phyloP scores from a whole-genome alignment of 108 stramenopile species.

The Discostella pseudostelligera region DNA sequence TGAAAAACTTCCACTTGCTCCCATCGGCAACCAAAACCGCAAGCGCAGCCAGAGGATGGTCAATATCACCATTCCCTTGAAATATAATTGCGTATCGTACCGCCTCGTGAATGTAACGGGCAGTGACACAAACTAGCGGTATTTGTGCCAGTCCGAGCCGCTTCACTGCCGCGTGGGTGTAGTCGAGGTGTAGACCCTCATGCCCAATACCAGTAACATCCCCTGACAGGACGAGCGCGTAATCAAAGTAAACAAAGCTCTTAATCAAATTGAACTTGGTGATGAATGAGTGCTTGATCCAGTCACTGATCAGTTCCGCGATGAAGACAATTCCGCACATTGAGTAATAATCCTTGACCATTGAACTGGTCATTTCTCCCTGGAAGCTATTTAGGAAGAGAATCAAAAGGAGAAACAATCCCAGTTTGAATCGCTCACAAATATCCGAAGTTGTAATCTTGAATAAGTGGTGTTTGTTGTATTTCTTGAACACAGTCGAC shows the following conservation, averaged over 20 bases:
- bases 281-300: slow-evolving; percentile 96
- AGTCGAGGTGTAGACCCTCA: slow-evolving; percentile 85
- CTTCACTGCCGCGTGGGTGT: slow-evolving; percentile 91
- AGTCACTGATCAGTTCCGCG: slow-evolving; percentile 90
- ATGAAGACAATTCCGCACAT: slow-evolving; percentile 80
- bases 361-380: slow-evolving; percentile 69
- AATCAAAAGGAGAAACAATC: slow-evolving; percentile 73
- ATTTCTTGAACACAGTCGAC: slow-evolving; percentile 97
- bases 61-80: slow-evolving; percentile 22
- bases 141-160: slow-evolving; percentile 91
- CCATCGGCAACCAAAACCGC: slow-evolving; percentile 29
- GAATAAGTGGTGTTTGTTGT: slow-evolving; percentile 95
- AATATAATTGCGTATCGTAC: slow-evolving; percentile 57
- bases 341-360: slow-evolving; percentile 64
- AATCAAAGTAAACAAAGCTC: slow-evolving; percentile 79
- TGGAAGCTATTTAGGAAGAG: slow-evolving; percentile 79
- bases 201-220: slow-evolving; percentile 89
- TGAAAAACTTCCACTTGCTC: slow-evolving; percentile 30
- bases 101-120: slow-evolving; percentile 77
- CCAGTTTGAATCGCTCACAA: slow-evolving; percentile 87
- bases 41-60: slow-evolving; percentile 33
- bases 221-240: slow-evolving; percentile 79
- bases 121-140: slow-evolving; percentile 90
- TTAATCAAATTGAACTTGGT: slow-evolving; percentile 96
- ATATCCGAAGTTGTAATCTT: slow-evolving; percentile 91